Conservation (phyloP, 2,329 filamentous ascomycete genomes). For the Sporothrix curviconia region DNA sequence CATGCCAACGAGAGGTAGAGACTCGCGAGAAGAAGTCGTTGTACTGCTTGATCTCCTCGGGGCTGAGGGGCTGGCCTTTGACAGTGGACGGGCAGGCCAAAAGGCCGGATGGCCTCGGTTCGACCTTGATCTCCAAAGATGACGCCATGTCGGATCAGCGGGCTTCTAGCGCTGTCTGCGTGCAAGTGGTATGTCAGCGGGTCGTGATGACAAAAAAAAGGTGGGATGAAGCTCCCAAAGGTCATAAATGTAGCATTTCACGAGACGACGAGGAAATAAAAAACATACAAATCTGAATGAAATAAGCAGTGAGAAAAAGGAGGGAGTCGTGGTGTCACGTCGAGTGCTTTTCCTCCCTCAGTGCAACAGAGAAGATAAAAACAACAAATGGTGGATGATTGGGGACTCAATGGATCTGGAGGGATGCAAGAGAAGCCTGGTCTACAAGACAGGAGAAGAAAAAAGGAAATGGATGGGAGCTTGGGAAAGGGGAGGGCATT, state of each 20-base stretch:
- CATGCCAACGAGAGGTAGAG: constrained; percentile 72
- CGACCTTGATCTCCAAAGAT: constrained; percentile 22
- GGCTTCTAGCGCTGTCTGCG: too few species aligned
- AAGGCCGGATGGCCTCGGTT: constrained; percentile 56
- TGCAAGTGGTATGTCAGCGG: neutral
- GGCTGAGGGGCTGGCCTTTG: constrained; percentile 52
- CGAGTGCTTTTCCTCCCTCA: neutral
- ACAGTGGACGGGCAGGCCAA: constrained; percentile 60
- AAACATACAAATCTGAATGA: neutral
- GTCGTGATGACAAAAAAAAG: too few species aligned
- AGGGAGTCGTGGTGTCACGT: neutral
- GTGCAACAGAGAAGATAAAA: too few species aligned
- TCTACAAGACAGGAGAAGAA: neutral
- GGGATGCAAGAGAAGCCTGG: neutral
- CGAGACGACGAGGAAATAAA: neutral
- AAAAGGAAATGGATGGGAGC: neutral
- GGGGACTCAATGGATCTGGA: neutral
- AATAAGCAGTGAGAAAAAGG: neutral
- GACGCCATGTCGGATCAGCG: neutral
- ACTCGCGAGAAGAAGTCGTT: constrained; percentile 67
- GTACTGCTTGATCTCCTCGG: constrained; percentile 61
- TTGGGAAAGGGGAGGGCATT: neutral
- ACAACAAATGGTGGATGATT: neutral
- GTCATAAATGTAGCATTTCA: neutral
- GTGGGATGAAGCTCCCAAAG: neutral